Percentiles rank a stretch among this genome's conserved stretches.
Evolutionary conservation across 805 yeast genomes (phyloP).

Genomic region (Spathaspora gorwiae): DNA sequence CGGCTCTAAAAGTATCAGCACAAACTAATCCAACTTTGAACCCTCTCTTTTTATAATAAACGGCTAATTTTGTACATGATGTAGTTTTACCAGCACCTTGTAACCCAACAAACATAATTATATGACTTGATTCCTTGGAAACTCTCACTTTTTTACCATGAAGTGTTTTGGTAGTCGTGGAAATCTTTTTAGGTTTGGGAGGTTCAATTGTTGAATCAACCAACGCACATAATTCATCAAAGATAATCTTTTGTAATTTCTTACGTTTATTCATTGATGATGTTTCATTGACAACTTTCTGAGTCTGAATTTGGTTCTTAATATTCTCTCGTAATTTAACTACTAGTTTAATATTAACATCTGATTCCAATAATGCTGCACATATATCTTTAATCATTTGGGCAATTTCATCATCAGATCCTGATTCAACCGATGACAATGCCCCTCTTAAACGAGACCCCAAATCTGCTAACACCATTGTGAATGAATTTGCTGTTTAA

Average conservation of each 20-base stretch:
- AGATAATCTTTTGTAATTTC: constrained; percentile 85
- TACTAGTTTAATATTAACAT: constrained; percentile 85
- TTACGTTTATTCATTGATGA: constrained; percentile 67
- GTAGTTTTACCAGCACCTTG: constrained; percentile 99
- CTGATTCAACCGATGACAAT: constrained; percentile 37
- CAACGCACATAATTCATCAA: constrained; percentile 82
- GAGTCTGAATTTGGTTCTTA: constrained; percentile 45
- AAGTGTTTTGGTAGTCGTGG: constrained; percentile 15
- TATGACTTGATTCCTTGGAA: constrained; percentile 34
- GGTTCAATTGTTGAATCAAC: constrained; percentile 67
- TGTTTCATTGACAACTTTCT: constrained; percentile 40
- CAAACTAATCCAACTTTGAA: constrained; percentile 94
- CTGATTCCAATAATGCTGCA: constrained; percentile 87
- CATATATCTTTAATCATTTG: constrained; percentile 80
- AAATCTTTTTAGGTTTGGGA: constrained; percentile 82
- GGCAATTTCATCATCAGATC: constrained; percentile 34
- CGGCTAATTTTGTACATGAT: constrained; percentile 93
- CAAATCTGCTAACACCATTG: constrained; percentile 44
- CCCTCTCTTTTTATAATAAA: constrained; percentile 88
- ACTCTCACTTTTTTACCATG: constrained; percentile 25
- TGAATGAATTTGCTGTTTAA: too few relatives aligned
- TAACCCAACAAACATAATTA: constrained; percentile 95
- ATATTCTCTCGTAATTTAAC: constrained; percentile 66
- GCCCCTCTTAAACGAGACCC: constrained; percentile 42
- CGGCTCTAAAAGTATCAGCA: constrained; percentile 99